Evolutionary conservation across 1,284 basidiomycete genomes (phyloP), one percentile per base, ranked within the genome.

Genomic region (Melampsora larici-populina): DNA sequence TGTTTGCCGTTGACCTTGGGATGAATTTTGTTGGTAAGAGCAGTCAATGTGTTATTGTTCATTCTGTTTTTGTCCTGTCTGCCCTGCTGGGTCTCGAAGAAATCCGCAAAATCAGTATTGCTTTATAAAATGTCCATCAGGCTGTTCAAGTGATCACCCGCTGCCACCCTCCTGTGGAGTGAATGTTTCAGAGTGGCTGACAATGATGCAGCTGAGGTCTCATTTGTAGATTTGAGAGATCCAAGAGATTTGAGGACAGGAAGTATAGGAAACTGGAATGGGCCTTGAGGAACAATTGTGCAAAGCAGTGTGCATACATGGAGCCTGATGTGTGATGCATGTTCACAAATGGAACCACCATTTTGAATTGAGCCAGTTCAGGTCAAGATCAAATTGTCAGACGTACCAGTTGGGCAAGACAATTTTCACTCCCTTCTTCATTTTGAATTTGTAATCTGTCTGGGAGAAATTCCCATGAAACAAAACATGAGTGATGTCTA

Each of bases 361-460:
- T n/a, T n/a, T 3, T 64, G 21, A 64, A 31, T n/a, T n/a, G n/a
- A n/a, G 9, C 40, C 1, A 43, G 6, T 13, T 43, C 11, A 8
- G 40, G 1, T 43, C 13, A 13, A 11, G 40, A 43, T 43, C 11
- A 43, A 24, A 58, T 58, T n/a, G 7, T 33, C n/a, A 51, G 43
- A 49, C 74, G 15, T 8, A 76, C 74, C 74, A 76, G 24, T 76
- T 66, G 15, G 74, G 74, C 26, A 76, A 62, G 40, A 76, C 66
- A 43, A 76, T 63, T 31, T 76, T 76, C 17, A 76, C 18, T 13
- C 40, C 36, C 40, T 69, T 11, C 68, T 62, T 21, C 18, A 31
- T 21, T 33, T 69, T 67, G 15, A 65, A 65, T n/a, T 60, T 63
- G 36, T 69, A 62, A 68, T 26, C 58, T 17, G 24, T 31, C 31